Conservation (phyloP, 1,139 yeast species). For the Candida glucosophila region DNA sequence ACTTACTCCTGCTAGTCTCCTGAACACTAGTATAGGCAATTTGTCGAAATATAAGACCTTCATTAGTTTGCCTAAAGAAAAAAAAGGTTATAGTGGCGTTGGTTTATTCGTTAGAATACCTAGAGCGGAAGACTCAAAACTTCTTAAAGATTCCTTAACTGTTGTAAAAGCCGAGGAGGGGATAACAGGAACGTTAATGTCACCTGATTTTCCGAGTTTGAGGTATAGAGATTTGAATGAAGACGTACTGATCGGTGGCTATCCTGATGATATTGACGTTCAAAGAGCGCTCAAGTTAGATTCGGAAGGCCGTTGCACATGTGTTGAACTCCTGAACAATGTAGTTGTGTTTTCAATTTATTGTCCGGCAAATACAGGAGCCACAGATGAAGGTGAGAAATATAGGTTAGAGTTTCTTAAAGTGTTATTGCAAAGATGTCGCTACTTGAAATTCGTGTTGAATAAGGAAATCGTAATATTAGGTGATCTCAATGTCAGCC, state of each 20-base stretch:
- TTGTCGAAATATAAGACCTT: conserved; percentile 54
- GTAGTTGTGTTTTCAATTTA: conserved; percentile 68
- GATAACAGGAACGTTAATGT: conserved; percentile 56
- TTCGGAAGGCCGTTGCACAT: conserved; percentile 74
- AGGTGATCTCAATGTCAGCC: conserved; percentile 83
- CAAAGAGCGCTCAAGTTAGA: conserved; percentile 47
- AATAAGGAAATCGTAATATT: conserved; percentile 67
- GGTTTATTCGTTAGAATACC: conserved; percentile 68
- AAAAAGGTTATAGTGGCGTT: conserved; percentile 88
- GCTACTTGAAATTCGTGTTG: conserved; percentile 30
- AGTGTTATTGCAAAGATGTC: conserved; percentile 51
- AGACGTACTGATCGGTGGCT: conserved; percentile 60
- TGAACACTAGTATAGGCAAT: conserved; percentile 40
- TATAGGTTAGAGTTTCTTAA: conserved; percentile 52
- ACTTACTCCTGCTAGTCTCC: conserved; percentile 42
- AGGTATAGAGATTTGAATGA: conserved; percentile 15
- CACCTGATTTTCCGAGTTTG: conserved; percentile 8
- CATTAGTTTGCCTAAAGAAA: conserved; percentile 55
- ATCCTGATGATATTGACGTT: conserved; percentile 37
- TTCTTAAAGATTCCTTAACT: conserved; percentile 27
- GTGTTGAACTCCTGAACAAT: conserved; percentile 59
- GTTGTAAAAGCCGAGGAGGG: conserved; percentile 86
- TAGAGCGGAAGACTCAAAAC: conserved; percentile 23
- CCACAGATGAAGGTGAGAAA: conserved; percentile 60
- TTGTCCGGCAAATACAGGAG: conserved; percentile 85